Evolutionary conservation across 345 rosid species (phyloP).

Genomic region (Physaria fendleri): DNA sequence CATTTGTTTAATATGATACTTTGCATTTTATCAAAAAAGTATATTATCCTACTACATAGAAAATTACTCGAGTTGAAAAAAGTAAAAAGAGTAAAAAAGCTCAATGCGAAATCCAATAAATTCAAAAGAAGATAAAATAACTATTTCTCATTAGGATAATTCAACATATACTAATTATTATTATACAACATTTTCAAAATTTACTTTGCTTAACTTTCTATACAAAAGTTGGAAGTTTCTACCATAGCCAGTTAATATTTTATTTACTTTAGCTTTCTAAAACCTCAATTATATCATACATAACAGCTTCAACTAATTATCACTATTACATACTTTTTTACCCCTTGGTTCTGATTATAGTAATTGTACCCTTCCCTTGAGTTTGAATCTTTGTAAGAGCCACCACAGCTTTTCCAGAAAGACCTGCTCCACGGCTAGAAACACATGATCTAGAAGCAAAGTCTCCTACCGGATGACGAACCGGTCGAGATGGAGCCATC

Average conservation of each 20-base stretch:
- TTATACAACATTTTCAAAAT: conserved; percentile 18
- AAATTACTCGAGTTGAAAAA: too few relatives aligned
- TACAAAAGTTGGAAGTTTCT: conserved; percentile 19
- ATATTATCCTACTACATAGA: too few relatives aligned
- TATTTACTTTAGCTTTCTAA: conserved; percentile 21
- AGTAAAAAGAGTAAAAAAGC: not conserved
- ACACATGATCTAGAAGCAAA: conserved; percentile 75
- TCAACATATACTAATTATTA: not conserved
- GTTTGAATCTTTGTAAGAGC: conserved; percentile 92
- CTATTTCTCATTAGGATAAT: not conserved
- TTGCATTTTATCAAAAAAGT: too few relatives aligned
- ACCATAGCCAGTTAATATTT: conserved; percentile 16
- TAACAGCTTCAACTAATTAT: conserved; percentile 4
- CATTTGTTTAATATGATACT: too few relatives aligned
- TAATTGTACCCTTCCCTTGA: conserved; percentile 90
- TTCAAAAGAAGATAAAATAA: not conserved
- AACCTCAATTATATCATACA: conserved; percentile 9
- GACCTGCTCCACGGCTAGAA: conserved; percentile 62
- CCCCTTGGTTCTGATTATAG: conserved; percentile 94
- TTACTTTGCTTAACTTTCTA: conserved; percentile 1
- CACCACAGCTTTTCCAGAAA: conserved; percentile 89
- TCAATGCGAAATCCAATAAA: conserved; percentile 1
- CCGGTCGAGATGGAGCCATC: conserved; percentile 81
- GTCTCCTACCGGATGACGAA: conserved; percentile 92
- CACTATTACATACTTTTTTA: conserved; percentile 31